Conservation (phyloP, 2,329 filamentous ascomycete species). For the Fonsecaea nubica region DNA sequence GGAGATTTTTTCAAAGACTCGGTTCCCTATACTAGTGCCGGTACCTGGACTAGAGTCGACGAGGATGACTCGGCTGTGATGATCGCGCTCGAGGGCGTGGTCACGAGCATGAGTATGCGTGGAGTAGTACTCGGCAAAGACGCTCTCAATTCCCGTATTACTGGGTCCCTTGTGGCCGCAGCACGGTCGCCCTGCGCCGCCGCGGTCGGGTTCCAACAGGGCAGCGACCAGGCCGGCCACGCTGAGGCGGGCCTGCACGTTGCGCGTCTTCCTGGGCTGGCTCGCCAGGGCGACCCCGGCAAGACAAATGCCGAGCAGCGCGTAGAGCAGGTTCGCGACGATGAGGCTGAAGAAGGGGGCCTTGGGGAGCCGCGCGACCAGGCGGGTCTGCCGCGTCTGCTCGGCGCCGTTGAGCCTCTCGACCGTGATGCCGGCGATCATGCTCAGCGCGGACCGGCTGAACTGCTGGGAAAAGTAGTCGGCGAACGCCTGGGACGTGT, state of each 20-base stretch:
- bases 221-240: constrained; percentile 14
- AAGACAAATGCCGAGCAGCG: constrained; percentile 21
- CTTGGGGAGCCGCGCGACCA: constrained; percentile 28
- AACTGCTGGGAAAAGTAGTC: constrained; percentile 24
- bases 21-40: background rate
- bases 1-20: constrained; percentile 5
- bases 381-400: constrained; percentile 18
- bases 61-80: constrained; percentile 5
- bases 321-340: constrained; percentile 24
- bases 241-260: constrained; percentile 12
- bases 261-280: constrained; percentile 12
- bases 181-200: background rate
- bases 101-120: background rate
- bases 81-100: background rate
- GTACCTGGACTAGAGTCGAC: background rate
- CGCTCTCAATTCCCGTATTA: background rate
- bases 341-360: constrained; percentile 27
- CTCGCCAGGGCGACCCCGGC: constrained; percentile 6
- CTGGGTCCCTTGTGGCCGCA: background rate
- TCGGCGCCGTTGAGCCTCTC: constrained; percentile 11
- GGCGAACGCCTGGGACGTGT: constrained; percentile 13
- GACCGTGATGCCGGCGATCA: constrained; percentile 13
- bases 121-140: constrained; percentile 9
- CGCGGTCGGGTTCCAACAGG: background rate
- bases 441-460: constrained; percentile 18